These are phyloP conservation scores for Catunica adiposa DNA, from an alignment of 2,329 filamentous ascomycete species.

Conservation along the genomic window DNA sequence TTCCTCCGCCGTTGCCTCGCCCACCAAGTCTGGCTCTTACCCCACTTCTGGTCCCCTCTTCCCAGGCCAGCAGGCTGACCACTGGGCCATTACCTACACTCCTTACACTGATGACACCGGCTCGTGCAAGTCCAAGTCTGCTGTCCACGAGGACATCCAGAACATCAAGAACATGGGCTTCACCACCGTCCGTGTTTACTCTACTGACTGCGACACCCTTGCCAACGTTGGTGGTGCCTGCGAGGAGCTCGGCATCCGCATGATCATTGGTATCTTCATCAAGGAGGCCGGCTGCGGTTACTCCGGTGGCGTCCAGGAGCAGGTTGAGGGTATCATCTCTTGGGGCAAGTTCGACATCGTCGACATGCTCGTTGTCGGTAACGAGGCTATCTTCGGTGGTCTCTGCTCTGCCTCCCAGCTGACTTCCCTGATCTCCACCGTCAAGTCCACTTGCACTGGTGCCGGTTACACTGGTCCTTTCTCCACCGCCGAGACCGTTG, in stretches of 20 bases:
- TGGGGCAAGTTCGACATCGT: constrained; percentile 65
- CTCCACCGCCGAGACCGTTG: constrained; percentile 77
- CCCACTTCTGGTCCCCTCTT: constrained; percentile 16
- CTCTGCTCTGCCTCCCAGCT: constrained; percentile 50
- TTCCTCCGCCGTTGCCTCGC: constrained; percentile 17
- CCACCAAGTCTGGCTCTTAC: constrained; percentile 16
- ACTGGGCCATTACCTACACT: constrained; percentile 68
- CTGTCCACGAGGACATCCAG: constrained; percentile 44
- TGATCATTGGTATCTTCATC: constrained; percentile 84
- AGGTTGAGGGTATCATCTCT: constrained; percentile 54
- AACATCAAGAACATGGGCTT: constrained; percentile 51
- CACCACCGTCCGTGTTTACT: constrained; percentile 65
- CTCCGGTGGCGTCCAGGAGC: constrained; percentile 46
- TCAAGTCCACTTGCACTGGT: constrained; percentile 43
- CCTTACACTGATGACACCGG: constrained; percentile 44
- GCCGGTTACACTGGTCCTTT: constrained; percentile 57
- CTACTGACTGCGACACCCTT: constrained; percentile 75
- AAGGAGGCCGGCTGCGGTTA: constrained; percentile 45
- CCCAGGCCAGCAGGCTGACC: constrained; percentile 30
- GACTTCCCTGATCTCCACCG: constrained; percentile 49
- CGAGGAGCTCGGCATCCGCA: constrained; percentile 48
- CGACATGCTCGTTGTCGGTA: constrained; percentile 70
- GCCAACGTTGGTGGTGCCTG: constrained; percentile 56
- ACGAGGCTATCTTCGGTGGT: constrained; percentile 72
- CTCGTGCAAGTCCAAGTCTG: constrained; percentile 45